phyloP scores from a whole-genome alignment of 2,329 filamentous ascomycete species.

The Pseudogymnoascus sp. region DNA sequence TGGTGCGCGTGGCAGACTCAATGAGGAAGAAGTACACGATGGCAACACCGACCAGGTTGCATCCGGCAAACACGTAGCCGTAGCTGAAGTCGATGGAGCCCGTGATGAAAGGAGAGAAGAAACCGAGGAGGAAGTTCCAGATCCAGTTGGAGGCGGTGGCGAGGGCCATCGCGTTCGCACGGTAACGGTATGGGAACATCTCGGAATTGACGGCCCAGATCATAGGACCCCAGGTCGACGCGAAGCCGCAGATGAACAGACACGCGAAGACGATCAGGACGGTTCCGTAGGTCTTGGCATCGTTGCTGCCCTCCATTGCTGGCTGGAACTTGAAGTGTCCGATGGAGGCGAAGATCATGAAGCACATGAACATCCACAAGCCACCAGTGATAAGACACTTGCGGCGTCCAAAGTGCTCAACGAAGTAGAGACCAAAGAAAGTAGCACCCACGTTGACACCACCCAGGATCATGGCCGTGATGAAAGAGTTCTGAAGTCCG shows the following conservation, averaged over 20 bases:
- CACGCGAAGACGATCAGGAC: constrained; percentile 66
- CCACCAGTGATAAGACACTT: constrained; percentile 58
- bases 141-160: constrained; percentile 57
- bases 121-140: constrained; percentile 67
- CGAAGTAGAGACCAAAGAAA: constrained; percentile 58
- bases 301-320: constrained; percentile 33
- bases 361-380: constrained; percentile 60
- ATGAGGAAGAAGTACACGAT: constrained; percentile 73
- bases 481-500: constrained; percentile 57
- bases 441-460: constrained; percentile 62
- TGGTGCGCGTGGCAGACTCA: constrained; percentile 42
- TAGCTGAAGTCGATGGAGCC: constrained; percentile 62
- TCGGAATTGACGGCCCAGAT: constrained; percentile 62
- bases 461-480: constrained; percentile 59
- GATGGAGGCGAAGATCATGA: constrained; percentile 49
- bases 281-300: constrained; percentile 42
- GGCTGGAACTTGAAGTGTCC: constrained; percentile 46
- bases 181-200: constrained; percentile 55
- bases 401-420: constrained; percentile 61
- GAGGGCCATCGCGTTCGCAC: constrained; percentile 52
- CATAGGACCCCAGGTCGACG: constrained; percentile 61
- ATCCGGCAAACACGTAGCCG: constrained; percentile 69
- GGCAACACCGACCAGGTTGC: constrained; percentile 54
- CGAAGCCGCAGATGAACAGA: constrained; percentile 68
- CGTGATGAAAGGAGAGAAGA: constrained; percentile 76